phyloP scores from a whole-genome alignment of 2,329 filamentous ascomycete genomes.

The Colletotrichum orchidophilum region DNA sequence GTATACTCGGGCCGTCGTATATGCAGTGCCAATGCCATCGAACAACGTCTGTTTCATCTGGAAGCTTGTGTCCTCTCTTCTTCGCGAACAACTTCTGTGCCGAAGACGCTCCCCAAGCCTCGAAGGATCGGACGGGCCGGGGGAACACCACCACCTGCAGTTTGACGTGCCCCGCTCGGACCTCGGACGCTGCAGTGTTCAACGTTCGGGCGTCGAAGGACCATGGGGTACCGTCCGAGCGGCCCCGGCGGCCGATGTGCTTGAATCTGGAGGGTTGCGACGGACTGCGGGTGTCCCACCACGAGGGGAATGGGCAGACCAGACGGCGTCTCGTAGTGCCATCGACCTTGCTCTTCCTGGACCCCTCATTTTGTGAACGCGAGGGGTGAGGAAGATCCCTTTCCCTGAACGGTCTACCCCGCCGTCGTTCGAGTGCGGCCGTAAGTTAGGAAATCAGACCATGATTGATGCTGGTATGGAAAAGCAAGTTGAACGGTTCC shows the following conservation, averaged over 20 bases:
- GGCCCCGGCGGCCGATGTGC: background rate
- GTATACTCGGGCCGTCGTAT: background rate
- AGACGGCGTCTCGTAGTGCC: background rate
- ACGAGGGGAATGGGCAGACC: background rate
- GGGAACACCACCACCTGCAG: background rate
- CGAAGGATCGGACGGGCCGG: background rate
- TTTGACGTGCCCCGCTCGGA: slow-evolving; percentile 30
- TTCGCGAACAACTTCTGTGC: background rate
- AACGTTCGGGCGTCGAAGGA: slow-evolving; percentile 8
- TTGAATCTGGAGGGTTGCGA: background rate
- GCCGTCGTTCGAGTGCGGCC: background rate
- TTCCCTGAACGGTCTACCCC: background rate
- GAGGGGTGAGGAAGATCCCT: background rate
- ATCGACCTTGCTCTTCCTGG: background rate
- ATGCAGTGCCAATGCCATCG: background rate
- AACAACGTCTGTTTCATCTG: background rate
- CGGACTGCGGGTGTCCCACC: background rate
- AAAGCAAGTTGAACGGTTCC: background rate
- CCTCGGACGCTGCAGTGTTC: slow-evolving; percentile 26
- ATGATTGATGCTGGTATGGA: background rate
- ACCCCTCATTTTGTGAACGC: background rate
- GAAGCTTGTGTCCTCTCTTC: slow-evolving; percentile 1
- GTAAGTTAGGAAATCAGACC: background rate
- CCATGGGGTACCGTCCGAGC: slow-evolving; percentile 20
- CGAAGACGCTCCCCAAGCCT: background rate